A percentile compares a stretch with the other conserved stretches of the same genome.
phyloP scores from a whole-genome alignment of 2,329 filamentous ascomycete species.

The Eutypa lata region DNA sequence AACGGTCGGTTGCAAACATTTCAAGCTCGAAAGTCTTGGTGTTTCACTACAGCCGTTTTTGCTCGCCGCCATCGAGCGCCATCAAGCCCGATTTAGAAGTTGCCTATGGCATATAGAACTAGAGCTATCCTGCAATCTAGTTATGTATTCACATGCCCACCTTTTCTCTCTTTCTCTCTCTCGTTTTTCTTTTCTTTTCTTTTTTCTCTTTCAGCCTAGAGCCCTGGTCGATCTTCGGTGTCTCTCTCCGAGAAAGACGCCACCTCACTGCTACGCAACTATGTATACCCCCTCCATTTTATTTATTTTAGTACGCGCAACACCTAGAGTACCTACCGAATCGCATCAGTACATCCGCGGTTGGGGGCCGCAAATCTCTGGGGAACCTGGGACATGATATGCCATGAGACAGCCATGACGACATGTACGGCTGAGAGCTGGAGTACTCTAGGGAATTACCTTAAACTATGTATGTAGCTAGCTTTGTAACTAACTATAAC shows the following conservation, averaged over 20 bases:
- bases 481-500: too few species aligned
- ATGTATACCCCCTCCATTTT: neutral
- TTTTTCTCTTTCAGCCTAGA: neutral
- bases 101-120: neutral
- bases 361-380: too few species aligned
- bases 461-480: too few species aligned
- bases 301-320: neutral
- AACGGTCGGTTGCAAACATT: too few species aligned
- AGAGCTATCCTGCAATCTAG: neutral
- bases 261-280: neutral
- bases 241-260: neutral
- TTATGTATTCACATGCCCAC: too few species aligned
- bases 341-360: too few species aligned
- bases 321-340: neutral
- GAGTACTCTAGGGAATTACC: too few species aligned
- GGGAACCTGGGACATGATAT: too few species aligned
- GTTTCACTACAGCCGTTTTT: neutral
- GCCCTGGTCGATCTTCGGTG: neutral
- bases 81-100: neutral
- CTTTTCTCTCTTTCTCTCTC: neutral
- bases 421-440: too few species aligned
- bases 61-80: neutral
- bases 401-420: too few species aligned
- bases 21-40: neutral
- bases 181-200: neutral